Percentiles rank a stretch among this genome's conserved stretches.
These are phyloP conservation scores for Psilocybe subaeruginosa DNA, from an alignment of 768 basidiomycete genomes.

Conservation along the genomic window DNA sequence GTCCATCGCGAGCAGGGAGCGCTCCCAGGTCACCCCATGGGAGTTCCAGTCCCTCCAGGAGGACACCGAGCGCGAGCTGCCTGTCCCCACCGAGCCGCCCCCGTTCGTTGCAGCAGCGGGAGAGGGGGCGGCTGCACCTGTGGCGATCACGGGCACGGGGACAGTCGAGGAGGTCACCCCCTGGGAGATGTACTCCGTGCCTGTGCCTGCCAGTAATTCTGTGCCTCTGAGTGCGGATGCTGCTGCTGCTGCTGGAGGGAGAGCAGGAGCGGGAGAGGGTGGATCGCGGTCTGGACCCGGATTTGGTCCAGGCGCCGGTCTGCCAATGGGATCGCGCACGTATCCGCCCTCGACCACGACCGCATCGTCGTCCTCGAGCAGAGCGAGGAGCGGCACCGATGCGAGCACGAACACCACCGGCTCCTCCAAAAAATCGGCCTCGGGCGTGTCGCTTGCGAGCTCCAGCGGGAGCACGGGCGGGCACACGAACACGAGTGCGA, in stretches of 20 bases:
- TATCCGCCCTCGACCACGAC: background rate
- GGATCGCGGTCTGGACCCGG: background rate
- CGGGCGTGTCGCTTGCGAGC: background rate
- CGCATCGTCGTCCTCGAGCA: background rate
- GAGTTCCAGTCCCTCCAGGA: slow-evolving; percentile 21
- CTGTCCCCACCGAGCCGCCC: background rate
- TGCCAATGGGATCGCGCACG: background rate
- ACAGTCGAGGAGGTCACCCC: slow-evolving; percentile 21
- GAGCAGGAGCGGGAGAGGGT: background rate
- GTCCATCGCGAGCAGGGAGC: slow-evolving; percentile 6
- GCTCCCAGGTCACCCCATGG: slow-evolving; percentile 34
- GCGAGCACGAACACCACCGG: background rate
- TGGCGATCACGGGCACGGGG: slow-evolving; percentile 8
- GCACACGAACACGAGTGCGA: background rate
- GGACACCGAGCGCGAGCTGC: slow-evolving; percentile 1
- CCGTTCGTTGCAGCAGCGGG: background rate
- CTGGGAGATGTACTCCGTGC: slow-evolving; percentile 24
- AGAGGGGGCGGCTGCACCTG: background rate
- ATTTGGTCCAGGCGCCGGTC: background rate
- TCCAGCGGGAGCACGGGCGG: background rate
- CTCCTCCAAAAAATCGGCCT: background rate
- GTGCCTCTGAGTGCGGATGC: background rate
- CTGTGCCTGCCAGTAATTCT: slow-evolving; percentile 9
- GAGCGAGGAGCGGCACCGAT: background rate
- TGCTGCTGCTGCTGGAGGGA: no score